Conservation (phyloP, 257 asterid species). For the Penstemon barbatus region DNA sequence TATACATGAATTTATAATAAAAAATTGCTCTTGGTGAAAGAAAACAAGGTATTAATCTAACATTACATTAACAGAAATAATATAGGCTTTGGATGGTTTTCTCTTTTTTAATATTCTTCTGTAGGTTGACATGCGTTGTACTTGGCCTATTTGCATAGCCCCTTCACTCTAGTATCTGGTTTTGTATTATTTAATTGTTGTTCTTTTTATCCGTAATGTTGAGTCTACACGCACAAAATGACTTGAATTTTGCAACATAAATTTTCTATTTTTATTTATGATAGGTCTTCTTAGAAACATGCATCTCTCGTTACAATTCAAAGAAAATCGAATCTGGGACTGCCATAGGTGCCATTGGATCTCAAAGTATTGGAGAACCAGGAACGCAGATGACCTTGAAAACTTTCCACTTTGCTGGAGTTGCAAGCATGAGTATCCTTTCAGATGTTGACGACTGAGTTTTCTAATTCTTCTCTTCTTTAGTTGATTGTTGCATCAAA, state of each 20-base stretch:
- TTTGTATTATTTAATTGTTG: not conserved
- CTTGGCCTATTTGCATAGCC: not conserved
- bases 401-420: slow-evolving; percentile 99
- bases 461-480: not conserved
- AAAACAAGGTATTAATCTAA: too few species aligned
- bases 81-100: not conserved
- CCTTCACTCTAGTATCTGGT: not conserved
- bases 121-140: not conserved
- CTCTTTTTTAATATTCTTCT: not conserved
- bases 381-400: slow-evolving; percentile 98
- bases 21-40: too few species aligned
- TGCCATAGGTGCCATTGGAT: slow-evolving; percentile 96
- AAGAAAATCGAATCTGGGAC: slow-evolving; percentile 84
- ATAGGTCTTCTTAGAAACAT: slow-evolving; percentile 76
- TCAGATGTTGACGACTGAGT: slow-evolving; percentile 23
- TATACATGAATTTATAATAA: too few species aligned
- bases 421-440: slow-evolving; percentile 99
- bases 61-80: too few species aligned
- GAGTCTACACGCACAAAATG: too few species aligned
- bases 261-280: slow-evolving; percentile 17
- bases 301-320: slow-evolving; percentile 76
- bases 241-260: slow-evolving; percentile 15
- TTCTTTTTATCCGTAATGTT: too few species aligned
- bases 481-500: slow-evolving; percentile 19
- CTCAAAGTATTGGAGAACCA: slow-evolving; percentile 96